These are phyloP conservation scores for Pterocarpus santalinus DNA, from an alignment of 306 rosid genomes.

Conservation along the genomic window DNA sequence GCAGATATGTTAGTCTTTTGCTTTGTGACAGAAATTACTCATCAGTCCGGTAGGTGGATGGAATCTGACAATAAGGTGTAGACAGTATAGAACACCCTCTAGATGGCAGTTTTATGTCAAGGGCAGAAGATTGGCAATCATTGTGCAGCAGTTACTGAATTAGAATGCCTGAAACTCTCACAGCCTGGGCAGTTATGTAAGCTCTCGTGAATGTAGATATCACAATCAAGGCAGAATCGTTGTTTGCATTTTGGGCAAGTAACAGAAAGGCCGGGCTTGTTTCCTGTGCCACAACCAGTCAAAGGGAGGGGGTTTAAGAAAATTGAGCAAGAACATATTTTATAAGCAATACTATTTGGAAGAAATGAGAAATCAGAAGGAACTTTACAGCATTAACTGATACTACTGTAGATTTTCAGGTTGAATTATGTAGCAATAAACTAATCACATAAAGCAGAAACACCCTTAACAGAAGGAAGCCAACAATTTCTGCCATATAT, in stretches of 20 bases:
- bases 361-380: constrained; percentile 14
- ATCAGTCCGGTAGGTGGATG: constrained; percentile 17
- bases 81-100: constrained; percentile 19
- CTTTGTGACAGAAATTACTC: constrained; percentile 27
- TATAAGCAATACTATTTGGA: constrained; percentile 29
- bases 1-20: constrained; percentile 17
- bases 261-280: constrained; percentile 74
- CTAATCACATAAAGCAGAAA: constrained; percentile 18
- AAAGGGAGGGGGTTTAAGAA: constrained; percentile 1
- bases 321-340: constrained; percentile 23
- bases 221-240: constrained; percentile 91
- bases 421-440: not conserved
- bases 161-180: constrained; percentile 78
- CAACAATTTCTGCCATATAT: constrained; percentile 22
- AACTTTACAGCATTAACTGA: constrained; percentile 27
- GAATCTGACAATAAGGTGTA: constrained; percentile 3
- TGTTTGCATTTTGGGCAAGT: constrained; percentile 87
- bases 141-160: constrained; percentile 50
- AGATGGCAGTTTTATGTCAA: constrained; percentile 24
- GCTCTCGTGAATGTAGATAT: constrained; percentile 91
- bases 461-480: constrained; percentile 18
- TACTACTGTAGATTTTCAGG: constrained; percentile 30
- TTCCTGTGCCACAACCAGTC: constrained; percentile 67
- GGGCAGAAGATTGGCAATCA: constrained; percentile 44
- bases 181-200: constrained; percentile 98